Percentiles rank a stretch among this genome's conserved stretches.
Conservation (phyloP, 2,329 filamentous ascomycete genomes). For the Trichoderma sp. region DNA sequence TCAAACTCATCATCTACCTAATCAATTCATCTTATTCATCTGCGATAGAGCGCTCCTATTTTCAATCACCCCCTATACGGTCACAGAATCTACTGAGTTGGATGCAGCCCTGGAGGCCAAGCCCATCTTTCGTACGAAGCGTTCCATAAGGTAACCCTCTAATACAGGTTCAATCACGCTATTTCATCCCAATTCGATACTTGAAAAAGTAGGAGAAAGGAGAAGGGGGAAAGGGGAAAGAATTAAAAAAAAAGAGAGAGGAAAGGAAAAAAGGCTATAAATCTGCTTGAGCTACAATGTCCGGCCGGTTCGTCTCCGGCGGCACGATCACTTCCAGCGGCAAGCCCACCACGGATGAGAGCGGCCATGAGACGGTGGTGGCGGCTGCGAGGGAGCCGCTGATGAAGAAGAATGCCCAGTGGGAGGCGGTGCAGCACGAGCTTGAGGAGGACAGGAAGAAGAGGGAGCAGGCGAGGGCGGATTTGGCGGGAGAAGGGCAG, state of each 20-base stretch:
- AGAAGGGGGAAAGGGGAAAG: not conserved
- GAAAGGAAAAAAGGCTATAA: not conserved
- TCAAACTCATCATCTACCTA: not conserved
- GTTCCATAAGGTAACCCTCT: not conserved
- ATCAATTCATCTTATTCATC: not conserved
- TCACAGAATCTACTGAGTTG: not conserved
- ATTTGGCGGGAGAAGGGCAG: conserved; percentile 48
- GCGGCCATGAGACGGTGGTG: conserved; percentile 16
- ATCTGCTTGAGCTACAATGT: conserved; percentile 40
- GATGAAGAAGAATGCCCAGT: conserved; percentile 47
- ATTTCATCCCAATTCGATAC: too few relatives aligned
- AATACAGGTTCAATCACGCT: too few relatives aligned
- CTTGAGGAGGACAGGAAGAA: conserved; percentile 61
- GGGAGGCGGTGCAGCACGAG: conserved; percentile 65
- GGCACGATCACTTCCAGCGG: conserved; percentile 45
- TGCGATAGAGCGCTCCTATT: not conserved
- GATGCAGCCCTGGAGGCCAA: not conserved
- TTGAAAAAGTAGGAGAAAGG: not conserved
- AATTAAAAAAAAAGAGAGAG: not conserved
- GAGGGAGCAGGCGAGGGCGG: conserved; percentile 53
- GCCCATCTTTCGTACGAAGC: not conserved
- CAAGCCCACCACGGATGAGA: conserved; percentile 31
- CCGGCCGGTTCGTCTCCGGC: conserved; percentile 57
- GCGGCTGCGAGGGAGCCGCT: conserved; percentile 28
- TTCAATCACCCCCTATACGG: not conserved